Evolutionary conservation across 306 rosid genomes (phyloP).

Genomic region (cucumber (Cucumis sativus)): DNA sequence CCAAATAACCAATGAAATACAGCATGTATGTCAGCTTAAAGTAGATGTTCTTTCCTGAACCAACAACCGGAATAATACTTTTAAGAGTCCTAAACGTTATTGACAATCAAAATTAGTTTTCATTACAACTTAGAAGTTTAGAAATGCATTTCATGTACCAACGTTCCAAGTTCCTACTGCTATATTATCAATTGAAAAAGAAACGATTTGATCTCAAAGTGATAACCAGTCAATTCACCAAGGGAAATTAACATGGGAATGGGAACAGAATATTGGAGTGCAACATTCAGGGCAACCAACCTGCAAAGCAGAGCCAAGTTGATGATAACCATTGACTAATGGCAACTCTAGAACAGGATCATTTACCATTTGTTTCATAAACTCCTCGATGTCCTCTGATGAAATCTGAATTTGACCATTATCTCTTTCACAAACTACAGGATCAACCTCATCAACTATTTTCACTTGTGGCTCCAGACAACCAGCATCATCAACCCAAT

Average conservation of each 20-base stretch:
- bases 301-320: constrained; percentile 29
- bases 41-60: background rate
- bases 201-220: background rate
- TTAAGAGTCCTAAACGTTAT: background rate
- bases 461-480: constrained; percentile 17
- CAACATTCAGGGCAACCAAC: constrained; percentile 25
- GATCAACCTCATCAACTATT: constrained; percentile 12
- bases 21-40: background rate
- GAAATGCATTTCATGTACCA: background rate
- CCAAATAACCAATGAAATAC: constrained; percentile 1
- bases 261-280: background rate
- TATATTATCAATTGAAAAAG: background rate
- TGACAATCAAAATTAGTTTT: background rate
- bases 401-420: constrained; percentile 20
- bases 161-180: background rate
- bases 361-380: constrained; percentile 32
- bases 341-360: constrained; percentile 32
- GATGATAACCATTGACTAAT: constrained; percentile 7
- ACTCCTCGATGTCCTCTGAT: constrained; percentile 30
- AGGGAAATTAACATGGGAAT: background rate
- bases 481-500: constrained; percentile 49
- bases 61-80: background rate
- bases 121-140: background rate
- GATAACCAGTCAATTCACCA: background rate
- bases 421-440: constrained; percentile 7